Percentiles rank a stretch among this genome's conserved stretches.
These are phyloP conservation scores for Thraustochytrium striatum DNA, from an alignment of 352 stramenopile species.

Conservation along the genomic window DNA sequence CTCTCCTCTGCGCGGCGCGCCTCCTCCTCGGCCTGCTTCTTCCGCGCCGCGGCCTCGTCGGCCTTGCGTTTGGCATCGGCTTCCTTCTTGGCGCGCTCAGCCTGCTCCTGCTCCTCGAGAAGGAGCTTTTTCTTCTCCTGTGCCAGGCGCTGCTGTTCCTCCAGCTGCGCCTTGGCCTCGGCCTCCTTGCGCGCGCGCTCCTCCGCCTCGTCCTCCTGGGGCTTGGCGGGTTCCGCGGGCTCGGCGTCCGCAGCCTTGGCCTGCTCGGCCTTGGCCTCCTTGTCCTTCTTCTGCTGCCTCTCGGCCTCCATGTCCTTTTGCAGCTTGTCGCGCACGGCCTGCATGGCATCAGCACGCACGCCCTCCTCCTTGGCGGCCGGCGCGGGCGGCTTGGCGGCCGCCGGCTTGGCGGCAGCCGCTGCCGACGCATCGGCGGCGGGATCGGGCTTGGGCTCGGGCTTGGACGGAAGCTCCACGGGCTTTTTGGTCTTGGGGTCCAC, in stretches of 20 bases:
- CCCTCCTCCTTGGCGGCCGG: neutral
- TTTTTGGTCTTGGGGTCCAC: conserved; percentile 32
- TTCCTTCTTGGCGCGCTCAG: conserved; percentile 31
- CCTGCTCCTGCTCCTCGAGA: conserved; percentile 38
- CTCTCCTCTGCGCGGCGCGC: neutral
- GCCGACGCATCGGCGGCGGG: too few species aligned
- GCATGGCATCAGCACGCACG: too few species aligned
- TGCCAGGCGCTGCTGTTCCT: conserved; percentile 40
- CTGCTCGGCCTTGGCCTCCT: neutral
- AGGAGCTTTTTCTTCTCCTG: conserved; percentile 38
- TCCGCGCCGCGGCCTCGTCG: conserved; percentile 12
- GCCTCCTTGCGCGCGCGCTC: conserved; percentile 41
- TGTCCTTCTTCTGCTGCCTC: neutral
- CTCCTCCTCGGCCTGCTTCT: conserved; percentile 38
- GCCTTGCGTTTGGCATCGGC: conserved; percentile 35
- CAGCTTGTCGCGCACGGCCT: neutral
- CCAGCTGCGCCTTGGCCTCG: conserved; percentile 43
- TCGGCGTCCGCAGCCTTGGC: neutral
- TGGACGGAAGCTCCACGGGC: neutral
- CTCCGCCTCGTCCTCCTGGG: neutral
- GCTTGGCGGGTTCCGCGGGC: neutral
- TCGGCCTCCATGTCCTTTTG: conserved; percentile 30
- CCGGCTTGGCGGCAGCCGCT: too few species aligned
- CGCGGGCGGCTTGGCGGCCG: neutral
- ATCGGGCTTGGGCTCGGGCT: neutral